Evolutionary conservation across 1,139 yeast genomes (phyloP), one percentile per base, ranked within the genome.

Genomic region (Suhomyces atakaporum): DNA sequence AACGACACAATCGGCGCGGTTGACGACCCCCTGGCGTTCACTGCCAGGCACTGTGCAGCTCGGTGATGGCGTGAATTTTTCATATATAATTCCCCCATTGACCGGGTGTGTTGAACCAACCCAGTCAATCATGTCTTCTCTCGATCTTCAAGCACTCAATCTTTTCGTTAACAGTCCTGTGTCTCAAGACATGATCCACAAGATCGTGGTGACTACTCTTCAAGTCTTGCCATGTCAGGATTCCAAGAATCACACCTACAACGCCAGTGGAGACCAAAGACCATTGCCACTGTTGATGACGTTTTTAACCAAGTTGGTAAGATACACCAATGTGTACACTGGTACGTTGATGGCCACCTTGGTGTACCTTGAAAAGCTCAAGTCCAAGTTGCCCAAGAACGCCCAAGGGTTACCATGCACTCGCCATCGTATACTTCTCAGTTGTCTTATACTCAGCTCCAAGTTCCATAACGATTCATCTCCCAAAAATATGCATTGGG

Each of bases 341-440:
- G 88, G 89, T 16, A 84, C 90, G 9, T 69, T 84, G 48, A 74
- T 84, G 77, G 75, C 88, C 13, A 81, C 90, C 3, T 72, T 80
- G 45, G 81, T 83, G 26, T 83, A 81, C 56, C 69, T 84, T 58
- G 75, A 81, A 49, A 70, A 79, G 49, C 66, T 84, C 48, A 75
- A 77, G 56, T 46, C 69, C 36, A 79, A 73, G 49, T 66, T 84
- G 39, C 90, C 92, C 29, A 66, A 68, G 42, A 83, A 81, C 46
- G 86, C 90, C 22, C 81, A 79, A 50, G 92, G 92, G 21, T 64
- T 82, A 45, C 85, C 89, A 21, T 82, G 88, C 46, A 84, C 94
- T 2, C 73, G 87, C 54, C 92, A 84, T 59, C 71, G 94, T 53
- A 81, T 84, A 42, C 78, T 84, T 48, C 69, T 84, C 43, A 84